Evolutionary conservation across 257 asterid species (phyloP).

Genomic region (Prunella vulgaris): DNA sequence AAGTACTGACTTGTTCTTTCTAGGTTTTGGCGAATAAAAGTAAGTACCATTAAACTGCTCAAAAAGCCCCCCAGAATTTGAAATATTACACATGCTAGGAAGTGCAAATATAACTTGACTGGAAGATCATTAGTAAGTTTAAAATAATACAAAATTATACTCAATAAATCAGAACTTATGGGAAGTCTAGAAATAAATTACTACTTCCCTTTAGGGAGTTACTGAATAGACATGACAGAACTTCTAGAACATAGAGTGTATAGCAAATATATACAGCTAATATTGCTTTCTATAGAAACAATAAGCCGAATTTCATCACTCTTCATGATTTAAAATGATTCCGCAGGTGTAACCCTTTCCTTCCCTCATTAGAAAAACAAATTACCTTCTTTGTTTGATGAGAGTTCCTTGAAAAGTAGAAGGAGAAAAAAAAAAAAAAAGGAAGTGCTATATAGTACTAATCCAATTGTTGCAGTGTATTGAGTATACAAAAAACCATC

Average conservation of each 20-base stretch:
- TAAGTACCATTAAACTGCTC: background rate
- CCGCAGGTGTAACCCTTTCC: background rate
- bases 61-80: background rate
- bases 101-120: conserved; percentile 9
- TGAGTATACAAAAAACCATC: background rate
- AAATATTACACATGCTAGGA: background rate
- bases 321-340: conserved; percentile 4
- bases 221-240: background rate
- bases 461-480: background rate
- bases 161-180: background rate
- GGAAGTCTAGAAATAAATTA: background rate
- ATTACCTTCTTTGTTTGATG: background rate
- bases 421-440: background rate
- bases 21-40: background rate
- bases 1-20: background rate
- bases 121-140: conserved; percentile 5
- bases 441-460: background rate
- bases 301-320: background rate
- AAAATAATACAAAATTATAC: background rate
- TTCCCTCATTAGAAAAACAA: background rate
- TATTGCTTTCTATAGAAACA: background rate
- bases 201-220: background rate
- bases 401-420: background rate
- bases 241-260: background rate
- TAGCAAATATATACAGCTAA: background rate